phyloP scores from a whole-genome alignment of 352 stramenopile species.

The Thraustochytrium striatum region DNA sequence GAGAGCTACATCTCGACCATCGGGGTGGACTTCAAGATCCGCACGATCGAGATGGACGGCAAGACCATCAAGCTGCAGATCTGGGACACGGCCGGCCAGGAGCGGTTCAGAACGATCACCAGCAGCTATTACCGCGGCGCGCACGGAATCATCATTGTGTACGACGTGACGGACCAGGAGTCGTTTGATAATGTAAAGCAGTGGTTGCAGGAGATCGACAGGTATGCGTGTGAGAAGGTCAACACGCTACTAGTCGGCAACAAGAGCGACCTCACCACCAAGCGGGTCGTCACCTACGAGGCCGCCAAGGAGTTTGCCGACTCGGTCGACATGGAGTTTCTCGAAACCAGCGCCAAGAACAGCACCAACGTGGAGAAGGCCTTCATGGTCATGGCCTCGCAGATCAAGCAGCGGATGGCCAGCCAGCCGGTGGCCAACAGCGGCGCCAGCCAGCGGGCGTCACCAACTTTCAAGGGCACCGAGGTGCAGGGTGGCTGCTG shows the following conservation, averaged over 20 bases:
- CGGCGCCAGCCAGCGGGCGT: conserved; percentile 8
- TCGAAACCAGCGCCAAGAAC: conserved; percentile 98
- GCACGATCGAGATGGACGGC: conserved; percentile 96
- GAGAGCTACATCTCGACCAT: conserved; percentile 99
- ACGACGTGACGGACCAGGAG: conserved; percentile 97
- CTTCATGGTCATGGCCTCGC: conserved; percentile 97
- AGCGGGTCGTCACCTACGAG: conserved; percentile 91
- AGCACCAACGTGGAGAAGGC: conserved; percentile 96
- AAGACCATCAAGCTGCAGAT: conserved; percentile 99
- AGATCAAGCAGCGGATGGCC: conserved; percentile 80
- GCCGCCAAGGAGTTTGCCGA: conserved; percentile 94
- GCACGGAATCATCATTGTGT: conserved; percentile 97
- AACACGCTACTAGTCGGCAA: conserved; percentile 99
- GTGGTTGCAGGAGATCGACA: conserved; percentile 97
- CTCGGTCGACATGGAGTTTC: conserved; percentile 93
- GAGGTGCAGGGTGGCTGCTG: too few species aligned
- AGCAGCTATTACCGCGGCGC: conserved; percentile 97
- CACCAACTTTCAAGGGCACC: too few species aligned
- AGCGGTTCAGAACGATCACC: conserved; percentile 99
- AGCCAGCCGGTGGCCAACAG: conserved; percentile 36
- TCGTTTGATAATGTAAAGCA: conserved; percentile 99
- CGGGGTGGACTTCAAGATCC: conserved; percentile 99
- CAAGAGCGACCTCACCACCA: conserved; percentile 96
- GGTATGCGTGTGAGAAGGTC: conserved; percentile 94
- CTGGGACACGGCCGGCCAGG: conserved; percentile 99